phyloP scores from a whole-genome alignment of 1,284 basidiomycete species.

The Marasmius tenuissimus region DNA sequence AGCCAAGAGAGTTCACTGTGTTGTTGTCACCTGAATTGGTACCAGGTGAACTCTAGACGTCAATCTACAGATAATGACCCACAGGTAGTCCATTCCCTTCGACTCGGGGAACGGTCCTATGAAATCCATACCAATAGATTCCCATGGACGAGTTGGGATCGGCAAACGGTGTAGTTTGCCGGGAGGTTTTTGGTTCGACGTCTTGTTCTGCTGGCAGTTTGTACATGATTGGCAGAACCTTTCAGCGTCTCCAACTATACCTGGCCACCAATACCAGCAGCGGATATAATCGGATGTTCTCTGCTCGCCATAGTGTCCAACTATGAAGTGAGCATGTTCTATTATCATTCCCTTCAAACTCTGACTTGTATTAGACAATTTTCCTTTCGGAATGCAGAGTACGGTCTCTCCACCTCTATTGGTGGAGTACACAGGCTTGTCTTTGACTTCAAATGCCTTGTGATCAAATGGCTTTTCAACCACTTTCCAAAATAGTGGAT shows the following conservation, averaged over 20 bases:
- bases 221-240: conserved; percentile 21
- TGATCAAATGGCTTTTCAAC: no score
- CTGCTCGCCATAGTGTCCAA: conserved; percentile 25
- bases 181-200: background rate
- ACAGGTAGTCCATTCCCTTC: conserved; percentile 7
- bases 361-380: background rate
- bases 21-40: conserved; percentile 11
- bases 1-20: conserved; percentile 9
- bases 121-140: conserved; percentile 28
- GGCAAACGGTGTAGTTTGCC: conserved; percentile 19
- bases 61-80: conserved; percentile 16
- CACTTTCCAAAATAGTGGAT: no score
- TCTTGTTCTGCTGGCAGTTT: conserved; percentile 17
- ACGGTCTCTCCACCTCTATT: background rate
- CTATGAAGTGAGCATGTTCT: conserved; percentile 20
- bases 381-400: background rate
- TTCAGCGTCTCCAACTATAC: conserved; percentile 18
- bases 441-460: no score
- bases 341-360: conserved; percentile 20
- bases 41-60: conserved; percentile 23
- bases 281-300: conserved; percentile 26
- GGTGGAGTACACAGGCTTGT: no score
- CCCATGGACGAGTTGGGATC: conserved; percentile 20
- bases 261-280: conserved; percentile 34
- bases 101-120: conserved; percentile 26